A percentile compares a stretch with the other conserved stretches of the same genome.
phyloP scores from a whole-genome alignment of 345 rosid species.

The Durio zibethinus region DNA sequence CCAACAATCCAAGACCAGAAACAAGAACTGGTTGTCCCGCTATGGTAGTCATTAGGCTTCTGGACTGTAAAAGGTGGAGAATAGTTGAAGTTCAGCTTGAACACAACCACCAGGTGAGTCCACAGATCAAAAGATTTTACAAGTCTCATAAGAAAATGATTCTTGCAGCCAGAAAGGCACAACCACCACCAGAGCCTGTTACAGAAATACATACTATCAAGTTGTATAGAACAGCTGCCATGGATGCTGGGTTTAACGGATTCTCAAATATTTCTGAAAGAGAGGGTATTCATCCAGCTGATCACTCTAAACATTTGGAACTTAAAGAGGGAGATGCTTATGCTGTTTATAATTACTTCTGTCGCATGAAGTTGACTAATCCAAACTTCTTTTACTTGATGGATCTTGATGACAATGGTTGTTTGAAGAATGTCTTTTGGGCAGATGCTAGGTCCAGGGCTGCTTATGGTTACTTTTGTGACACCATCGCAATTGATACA shows the following conservation, averaged over 20 bases:
- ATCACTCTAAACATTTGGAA: constrained; percentile 33
- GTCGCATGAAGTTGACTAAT: constrained; percentile 48
- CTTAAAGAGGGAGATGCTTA: constrained; percentile 50
- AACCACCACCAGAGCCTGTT: constrained; percentile 37
- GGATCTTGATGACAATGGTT: constrained; percentile 43
- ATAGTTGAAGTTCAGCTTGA: constrained; percentile 46
- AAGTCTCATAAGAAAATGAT: constrained; percentile 45
- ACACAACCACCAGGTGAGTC: constrained; percentile 44
- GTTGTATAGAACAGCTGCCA: constrained; percentile 28
- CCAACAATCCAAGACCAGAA: constrained; percentile 43
- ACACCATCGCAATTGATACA: constrained; percentile 43
- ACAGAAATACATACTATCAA: constrained; percentile 41
- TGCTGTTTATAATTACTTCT: constrained; percentile 41
- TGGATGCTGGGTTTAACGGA: constrained; percentile 13
- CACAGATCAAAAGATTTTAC: constrained; percentile 37
- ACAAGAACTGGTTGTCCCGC: constrained; percentile 51
- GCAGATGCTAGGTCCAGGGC: constrained; percentile 46
- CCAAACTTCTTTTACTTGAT: constrained; percentile 15
- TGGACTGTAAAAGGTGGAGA: constrained; percentile 48
- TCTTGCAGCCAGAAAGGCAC: constrained; percentile 36
- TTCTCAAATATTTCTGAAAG: constrained; percentile 27
- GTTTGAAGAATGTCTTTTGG: constrained; percentile 53
- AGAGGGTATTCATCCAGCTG: constrained; percentile 28
- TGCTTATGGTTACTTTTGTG: constrained; percentile 36
- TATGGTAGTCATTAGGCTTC: constrained; percentile 40